Base-by-base conservation (phyloP, 2,329 filamentous ascomycete species). In the Thelonectria discophora region DNA sequence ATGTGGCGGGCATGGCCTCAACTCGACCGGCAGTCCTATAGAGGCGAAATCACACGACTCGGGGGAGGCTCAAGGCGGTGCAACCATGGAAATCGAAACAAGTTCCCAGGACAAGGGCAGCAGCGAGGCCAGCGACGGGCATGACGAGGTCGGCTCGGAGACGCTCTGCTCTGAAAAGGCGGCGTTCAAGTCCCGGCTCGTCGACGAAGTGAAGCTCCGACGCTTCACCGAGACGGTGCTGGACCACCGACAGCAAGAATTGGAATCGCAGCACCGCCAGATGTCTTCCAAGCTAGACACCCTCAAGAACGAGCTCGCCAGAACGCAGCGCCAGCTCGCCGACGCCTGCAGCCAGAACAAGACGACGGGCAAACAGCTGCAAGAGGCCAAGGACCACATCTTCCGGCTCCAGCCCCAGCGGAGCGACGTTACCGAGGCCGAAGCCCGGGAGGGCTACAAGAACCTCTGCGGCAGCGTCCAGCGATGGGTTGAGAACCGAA, bases 161-260 rank as follows among this genome's bases (percentile, higher is more conserved):
- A 58, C 60, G 24, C 48, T 58, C 55, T 59, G 58, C 45, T 60
- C 56, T 40, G 63, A 65, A 45, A 62, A 45, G 34, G 55, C 68
- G 21, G 50, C 39, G 9, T 65, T 74, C 30, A 68, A 75, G 49
- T 60, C 65, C 17, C 72, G 67, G 51, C 62, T 78, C 27, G 65
- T 66, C 17, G 70, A 76, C 50, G 75, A 78, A 54, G 68, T 70
- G 42, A 67, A 70, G 55, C 63, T 78, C n/a, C 74, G 75, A 42
- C 70, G 65, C 21, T 78, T 75, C 62, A 77, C 76, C 5, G 76
- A 78, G 51, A 67, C 71, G 11, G 76, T 78, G n/a, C 55, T 78
- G 43, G 76, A 78, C 52, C 73, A 69, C 18, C 73, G 76, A 52
- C 76, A 78, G 21, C 66, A 69, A 48, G 76, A 78, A 46, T 67